Evolutionary conservation across 1,284 basidiomycete species (phyloP), one percentile per base, ranked within the genome.

Genomic region (Ceratobasidium sp.): DNA sequence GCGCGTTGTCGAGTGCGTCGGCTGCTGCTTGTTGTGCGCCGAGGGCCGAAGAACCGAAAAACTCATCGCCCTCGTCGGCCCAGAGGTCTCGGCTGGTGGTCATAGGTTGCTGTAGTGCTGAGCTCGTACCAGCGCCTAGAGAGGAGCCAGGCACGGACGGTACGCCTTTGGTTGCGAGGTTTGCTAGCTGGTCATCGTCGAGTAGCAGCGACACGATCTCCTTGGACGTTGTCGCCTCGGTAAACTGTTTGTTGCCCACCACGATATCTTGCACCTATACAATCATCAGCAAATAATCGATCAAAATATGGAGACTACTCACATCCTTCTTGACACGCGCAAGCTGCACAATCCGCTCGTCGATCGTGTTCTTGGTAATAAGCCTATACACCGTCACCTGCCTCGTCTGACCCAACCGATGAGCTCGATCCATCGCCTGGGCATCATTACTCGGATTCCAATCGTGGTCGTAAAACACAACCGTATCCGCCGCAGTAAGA

Each of bases 391-490:
- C 98, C 84, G 93, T 98, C 83, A 99, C 98, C 85, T 99, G 97
- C 73, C 94, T 94, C 86, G 99, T 99, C 86, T 99, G 94, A 23
- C 97, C 95, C 83, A 98, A 98, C 80, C 96, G 94, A 86, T 98
- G 96, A 0, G 96, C 96, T 79, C 97, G 93, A 76, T 97, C 98
- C 98, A 99, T 99, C 17, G 97, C 97, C 86, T 99, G 97, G 79
- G 99, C 86, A 84, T 99, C 97, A 85, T 99, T 99, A 85, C 99
- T 97, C 26, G 97, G 97, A 85, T 99, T 97, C 96, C 95, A 95
- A 83, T 95, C 94, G 82, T 93, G 94, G 89, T 99, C 97, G 84
- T 98, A 99, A 84, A 99, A 99, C 86, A 99, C 97, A 82, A 99
- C 97, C 0, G 97, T 99, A 85, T 99, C 93, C 13, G 97, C 97